phyloP scores from a whole-genome alignment of 768 basidiomycete species.

The Harrya chromipes region DNA sequence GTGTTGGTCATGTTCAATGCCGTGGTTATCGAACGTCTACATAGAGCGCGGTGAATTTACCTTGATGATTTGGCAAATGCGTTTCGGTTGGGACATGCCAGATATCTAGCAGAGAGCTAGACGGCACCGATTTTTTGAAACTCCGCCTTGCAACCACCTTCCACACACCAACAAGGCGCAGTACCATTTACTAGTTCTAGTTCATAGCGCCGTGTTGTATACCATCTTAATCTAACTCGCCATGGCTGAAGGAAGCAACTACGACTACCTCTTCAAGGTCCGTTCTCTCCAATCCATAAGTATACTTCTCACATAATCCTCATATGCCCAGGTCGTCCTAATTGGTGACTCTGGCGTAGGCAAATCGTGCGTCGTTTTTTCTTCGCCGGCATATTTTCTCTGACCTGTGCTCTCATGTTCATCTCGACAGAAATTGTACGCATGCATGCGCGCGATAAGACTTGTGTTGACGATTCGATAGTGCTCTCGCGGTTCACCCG shows the following conservation, averaged over 20 bases:
- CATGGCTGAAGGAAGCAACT: conserved; percentile 94
- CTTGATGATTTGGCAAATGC: conserved; percentile 73
- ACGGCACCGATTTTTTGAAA: conserved; percentile 19
- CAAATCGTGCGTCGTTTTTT: conserved; percentile 80
- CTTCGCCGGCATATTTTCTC: not conserved
- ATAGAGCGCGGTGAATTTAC: conserved; percentile 29
- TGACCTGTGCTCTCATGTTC: not conserved
- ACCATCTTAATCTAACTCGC: conserved; percentile 7
- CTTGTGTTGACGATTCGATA: conserved; percentile 30
- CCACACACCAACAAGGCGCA: not conserved
- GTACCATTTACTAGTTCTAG: no score
- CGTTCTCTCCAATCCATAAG: not conserved
- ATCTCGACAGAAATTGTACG: conserved; percentile 34
- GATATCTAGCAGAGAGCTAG: no score
- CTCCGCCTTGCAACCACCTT: conserved; percentile 26
- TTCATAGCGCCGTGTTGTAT: conserved; percentile 4
- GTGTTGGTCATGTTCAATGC: no score
- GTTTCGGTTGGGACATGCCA: conserved; percentile 31
- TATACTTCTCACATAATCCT: not conserved
- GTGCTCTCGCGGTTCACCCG: conserved; percentile 99
- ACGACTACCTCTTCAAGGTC: conserved; percentile 99
- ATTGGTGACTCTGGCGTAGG: conserved; percentile 99
- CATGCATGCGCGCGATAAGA: not conserved
- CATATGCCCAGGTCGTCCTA: conserved; percentile 74
- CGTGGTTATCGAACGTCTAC: no score